These are phyloP conservation scores for Fraxinus cuspidata DNA, from an alignment of 257 asterid species.

Conservation along the genomic window DNA sequence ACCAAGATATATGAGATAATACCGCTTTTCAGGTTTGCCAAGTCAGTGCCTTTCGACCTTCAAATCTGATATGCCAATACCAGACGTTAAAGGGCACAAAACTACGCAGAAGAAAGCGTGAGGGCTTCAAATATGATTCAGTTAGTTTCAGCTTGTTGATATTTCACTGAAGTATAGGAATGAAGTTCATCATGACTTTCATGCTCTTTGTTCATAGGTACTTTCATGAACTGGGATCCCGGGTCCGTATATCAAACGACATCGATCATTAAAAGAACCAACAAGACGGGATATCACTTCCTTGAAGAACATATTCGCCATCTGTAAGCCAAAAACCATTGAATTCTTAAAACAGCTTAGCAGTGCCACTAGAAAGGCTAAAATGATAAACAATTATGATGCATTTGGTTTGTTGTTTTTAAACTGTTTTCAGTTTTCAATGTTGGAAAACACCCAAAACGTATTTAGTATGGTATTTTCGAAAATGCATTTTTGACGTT, in stretches of 20 bases:
- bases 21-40: background rate
- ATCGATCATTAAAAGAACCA: constrained; percentile 75
- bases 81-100: background rate
- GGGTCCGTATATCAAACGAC: constrained; percentile 81
- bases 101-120: background rate
- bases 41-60: background rate
- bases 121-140: background rate
- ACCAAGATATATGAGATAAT: background rate
- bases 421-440: too few relatives aligned
- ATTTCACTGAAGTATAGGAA: background rate
- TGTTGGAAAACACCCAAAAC: too few relatives aligned
- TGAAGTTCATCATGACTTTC: constrained; percentile 24
- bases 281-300: constrained; percentile 92
- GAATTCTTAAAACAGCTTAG: background rate
- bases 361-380: background rate
- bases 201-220: constrained; percentile 39
- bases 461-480: too few relatives aligned
- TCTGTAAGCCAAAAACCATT: constrained; percentile 40
- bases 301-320: constrained; percentile 85
- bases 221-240: constrained; percentile 62
- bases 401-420: too few relatives aligned
- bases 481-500: too few relatives aligned
- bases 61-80: background rate
- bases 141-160: background rate
- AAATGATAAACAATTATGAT: background rate